Percentiles rank a stretch among this genome's conserved stretches.
Evolutionary conservation across 306 rosid genomes (phyloP).

Genomic region (Medicago truncatula): DNA sequence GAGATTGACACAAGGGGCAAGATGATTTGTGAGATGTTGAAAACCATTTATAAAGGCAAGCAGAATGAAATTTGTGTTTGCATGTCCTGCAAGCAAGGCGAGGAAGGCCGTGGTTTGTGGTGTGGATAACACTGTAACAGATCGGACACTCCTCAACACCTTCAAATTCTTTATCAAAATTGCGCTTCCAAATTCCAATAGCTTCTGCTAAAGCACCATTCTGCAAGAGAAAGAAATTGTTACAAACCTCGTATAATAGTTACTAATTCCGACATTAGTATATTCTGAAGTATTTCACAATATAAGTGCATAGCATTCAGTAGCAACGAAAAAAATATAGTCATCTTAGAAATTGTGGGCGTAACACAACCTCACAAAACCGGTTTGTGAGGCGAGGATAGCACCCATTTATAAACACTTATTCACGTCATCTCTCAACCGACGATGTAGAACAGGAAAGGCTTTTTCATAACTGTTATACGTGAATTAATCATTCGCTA

Average conservation of each 20-base stretch:
- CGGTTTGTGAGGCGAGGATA: too few species aligned
- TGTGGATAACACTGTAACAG: slow-evolving; percentile 96
- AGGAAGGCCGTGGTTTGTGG: slow-evolving; percentile 87
- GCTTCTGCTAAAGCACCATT: slow-evolving; percentile 98
- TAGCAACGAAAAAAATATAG: slow-evolving; percentile 11
- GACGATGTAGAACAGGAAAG: not conserved
- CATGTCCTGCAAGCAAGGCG: slow-evolving; percentile 97
- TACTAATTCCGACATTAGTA: slow-evolving; percentile 13
- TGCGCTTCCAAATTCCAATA: slow-evolving; percentile 89
- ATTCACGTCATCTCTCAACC: too few species aligned
- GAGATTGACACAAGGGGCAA: slow-evolving; percentile 96
- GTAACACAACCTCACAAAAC: too few species aligned
- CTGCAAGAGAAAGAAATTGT: slow-evolving; percentile 58
- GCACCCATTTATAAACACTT: too few species aligned
- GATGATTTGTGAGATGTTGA: slow-evolving; percentile 97
- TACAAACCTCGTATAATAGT: slow-evolving; percentile 2
- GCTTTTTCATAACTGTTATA: not conserved
- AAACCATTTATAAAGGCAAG: slow-evolving; percentile 95
- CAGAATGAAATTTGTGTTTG: slow-evolving; percentile 97
- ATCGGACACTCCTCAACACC: slow-evolving; percentile 98
- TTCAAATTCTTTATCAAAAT: slow-evolving; percentile 97
- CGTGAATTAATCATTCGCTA: not conserved
- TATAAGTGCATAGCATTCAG: not conserved
- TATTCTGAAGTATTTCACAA: slow-evolving; percentile 17
- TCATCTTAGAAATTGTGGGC: not conserved